Evolutionary conservation across 2,329 filamentous ascomycete species (phyloP), one percentile per base, ranked within the genome.

Genomic region (Neonectria sp.): DNA sequence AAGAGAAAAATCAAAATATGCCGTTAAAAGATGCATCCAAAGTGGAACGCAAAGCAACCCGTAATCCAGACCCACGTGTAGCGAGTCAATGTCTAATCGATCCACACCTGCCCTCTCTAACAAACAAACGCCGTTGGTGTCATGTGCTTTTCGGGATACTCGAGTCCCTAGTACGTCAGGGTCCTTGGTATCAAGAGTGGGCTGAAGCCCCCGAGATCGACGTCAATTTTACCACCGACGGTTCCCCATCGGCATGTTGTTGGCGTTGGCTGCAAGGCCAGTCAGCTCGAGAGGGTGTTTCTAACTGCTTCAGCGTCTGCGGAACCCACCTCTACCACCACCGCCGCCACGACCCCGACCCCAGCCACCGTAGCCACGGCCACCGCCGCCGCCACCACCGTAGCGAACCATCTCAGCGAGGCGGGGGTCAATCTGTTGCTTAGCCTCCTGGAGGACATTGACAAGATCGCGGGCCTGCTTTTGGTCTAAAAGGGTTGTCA

Each of bases 401-500:
- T 95, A 98, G 82, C 96, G 93, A 75, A 90, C 91, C 96, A 99
- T 98, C 88, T 99, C 96, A 71, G 91, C 91, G 71, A 99, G 92
- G 82, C 95, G 93, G 79, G 96, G 96, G 79, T 98, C 96, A 82
- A 99, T 95, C 84, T 97, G 92, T 87, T 99, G 96, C 88, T 98
- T 98, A 74, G 96, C 95, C 85, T 99, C 96, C 79, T 92, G 92
- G 76, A 99, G 92, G 77, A 99, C 94, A 77, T 89, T 89, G 76
- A 99, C 92, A 80, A 99, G 91, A 85, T 99, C 96, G 89, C 96
- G 95, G 84, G 96, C 95, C 90, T 96, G 93, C 87, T 95, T 96
- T 78, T 93, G 90, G 85, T 96, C 93, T 95, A 61, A 3, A 3
- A 40, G 35, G 33, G n/a, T 46, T 70, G 80, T 87, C 78, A 86